Conservation (phyloP, 805 yeast genomes). For the Candida germanica region DNA sequence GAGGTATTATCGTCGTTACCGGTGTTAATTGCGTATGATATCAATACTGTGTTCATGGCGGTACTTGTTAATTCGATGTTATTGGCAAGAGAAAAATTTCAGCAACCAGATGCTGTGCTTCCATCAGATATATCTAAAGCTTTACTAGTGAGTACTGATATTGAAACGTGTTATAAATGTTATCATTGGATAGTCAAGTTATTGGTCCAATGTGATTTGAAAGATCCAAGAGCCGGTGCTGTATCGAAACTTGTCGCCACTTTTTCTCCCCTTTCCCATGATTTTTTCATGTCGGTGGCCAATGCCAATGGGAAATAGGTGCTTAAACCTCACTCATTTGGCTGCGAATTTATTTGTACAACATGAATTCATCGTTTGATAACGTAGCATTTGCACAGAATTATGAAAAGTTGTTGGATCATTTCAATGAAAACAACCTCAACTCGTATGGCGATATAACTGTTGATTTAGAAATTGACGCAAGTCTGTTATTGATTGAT, state of each 20-base stretch:
- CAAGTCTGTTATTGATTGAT: not conserved
- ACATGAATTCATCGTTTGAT: too few relatives aligned
- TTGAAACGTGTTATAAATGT: conserved; percentile 20
- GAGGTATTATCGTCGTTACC: conserved; percentile 41
- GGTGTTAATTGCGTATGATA: conserved; percentile 32
- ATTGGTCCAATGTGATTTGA: conserved; percentile 18
- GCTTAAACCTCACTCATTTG: not conserved
- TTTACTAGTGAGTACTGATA: conserved; percentile 9
- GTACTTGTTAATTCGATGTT: conserved; percentile 19
- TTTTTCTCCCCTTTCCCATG: not conserved
- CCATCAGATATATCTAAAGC: not conserved
- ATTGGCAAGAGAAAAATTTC: conserved; percentile 3
- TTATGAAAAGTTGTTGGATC: too few relatives aligned
- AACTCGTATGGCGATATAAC: too few relatives aligned
- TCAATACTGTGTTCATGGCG: conserved; percentile 30
- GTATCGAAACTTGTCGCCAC: not conserved
- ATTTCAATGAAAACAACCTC: too few relatives aligned
- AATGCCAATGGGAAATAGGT: not conserved
- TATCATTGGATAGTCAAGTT: conserved; percentile 24
- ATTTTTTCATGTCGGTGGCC: not conserved
- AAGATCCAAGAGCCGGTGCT: conserved; percentile 22
- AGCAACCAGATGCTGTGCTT: not conserved
- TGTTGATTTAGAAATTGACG: too few relatives aligned
- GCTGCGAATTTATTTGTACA: too few relatives aligned
- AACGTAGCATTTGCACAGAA: too few relatives aligned